These are phyloP conservation scores for Rhizomucor pusillus DNA, from an alignment of 371 early-diverging fungal species.

Conservation along the genomic window DNA sequence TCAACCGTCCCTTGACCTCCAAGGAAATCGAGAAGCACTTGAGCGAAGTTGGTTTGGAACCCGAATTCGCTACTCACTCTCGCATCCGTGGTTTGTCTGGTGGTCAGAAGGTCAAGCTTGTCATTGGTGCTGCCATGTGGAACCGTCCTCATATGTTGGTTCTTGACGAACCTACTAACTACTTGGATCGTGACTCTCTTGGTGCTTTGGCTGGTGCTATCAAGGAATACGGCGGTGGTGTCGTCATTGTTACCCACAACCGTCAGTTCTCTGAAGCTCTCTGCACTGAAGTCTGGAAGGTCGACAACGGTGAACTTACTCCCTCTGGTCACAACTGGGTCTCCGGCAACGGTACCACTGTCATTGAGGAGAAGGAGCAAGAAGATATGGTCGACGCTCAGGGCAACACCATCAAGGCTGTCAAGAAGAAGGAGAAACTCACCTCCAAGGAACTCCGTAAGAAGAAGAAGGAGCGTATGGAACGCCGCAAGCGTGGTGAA, in stretches of 20 bases:
- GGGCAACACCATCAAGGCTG: conserved; percentile 47
- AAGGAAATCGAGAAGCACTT: conserved; percentile 71
- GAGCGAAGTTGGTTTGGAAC: conserved; percentile 64
- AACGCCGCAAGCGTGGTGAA: conserved; percentile 53
- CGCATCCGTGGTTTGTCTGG: conserved; percentile 86
- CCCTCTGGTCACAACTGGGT: conserved; percentile 55
- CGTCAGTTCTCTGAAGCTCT: conserved; percentile 67
- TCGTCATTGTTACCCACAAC: conserved; percentile 77
- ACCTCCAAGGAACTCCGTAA: conserved; percentile 49
- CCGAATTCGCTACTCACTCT: conserved; percentile 77
- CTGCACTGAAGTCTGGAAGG: conserved; percentile 72
- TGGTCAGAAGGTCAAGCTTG: conserved; percentile 91
- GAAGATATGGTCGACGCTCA: conserved; percentile 46
- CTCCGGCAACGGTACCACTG: conserved; percentile 40
- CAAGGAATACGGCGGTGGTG: conserved; percentile 69
- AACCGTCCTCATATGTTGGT: conserved; percentile 84
- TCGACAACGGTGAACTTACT: conserved; percentile 62
- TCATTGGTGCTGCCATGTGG: conserved; percentile 84
- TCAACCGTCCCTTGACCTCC: conserved; percentile 59
- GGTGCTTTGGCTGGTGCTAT: conserved; percentile 70
- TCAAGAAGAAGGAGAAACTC: conserved; percentile 46
- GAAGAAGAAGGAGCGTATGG: conserved; percentile 56
- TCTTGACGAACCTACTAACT: conserved; percentile 89
- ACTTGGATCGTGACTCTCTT: conserved; percentile 74
- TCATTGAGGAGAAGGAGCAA: conserved; percentile 32